A percentile compares a stretch with the other conserved stretches of the same genome.
phyloP scores from a whole-genome alignment of 2,329 filamentous ascomycete species.

The Drechslerella dactyloides region DNA sequence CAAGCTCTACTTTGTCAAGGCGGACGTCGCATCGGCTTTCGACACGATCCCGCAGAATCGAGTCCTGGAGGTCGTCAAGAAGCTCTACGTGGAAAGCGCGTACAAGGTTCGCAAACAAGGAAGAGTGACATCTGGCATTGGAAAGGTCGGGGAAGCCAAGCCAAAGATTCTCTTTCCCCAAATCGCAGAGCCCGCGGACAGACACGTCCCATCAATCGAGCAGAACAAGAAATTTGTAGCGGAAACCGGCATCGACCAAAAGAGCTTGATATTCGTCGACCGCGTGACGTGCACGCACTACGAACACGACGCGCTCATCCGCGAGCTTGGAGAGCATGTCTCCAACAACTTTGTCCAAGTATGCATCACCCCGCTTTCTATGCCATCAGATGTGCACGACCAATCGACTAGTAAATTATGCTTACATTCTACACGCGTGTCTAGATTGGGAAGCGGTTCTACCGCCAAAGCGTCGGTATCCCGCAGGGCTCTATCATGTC shows the following conservation, averaged over 20 bases:
- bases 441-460: slow-evolving; percentile 81
- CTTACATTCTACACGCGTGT: no score
- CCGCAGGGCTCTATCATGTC: slow-evolving; percentile 92
- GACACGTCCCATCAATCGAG: slow-evolving; percentile 55
- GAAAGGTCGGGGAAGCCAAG: slow-evolving; percentile 53
- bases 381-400: no score
- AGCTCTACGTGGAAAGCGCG: slow-evolving; percentile 56
- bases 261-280: slow-evolving; percentile 79
- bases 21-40: slow-evolving; percentile 90
- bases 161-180: slow-evolving; percentile 40
- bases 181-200: slow-evolving; percentile 35
- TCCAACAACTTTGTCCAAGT: slow-evolving; percentile 77
- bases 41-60: slow-evolving; percentile 88
- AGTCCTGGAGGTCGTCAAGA: slow-evolving; percentile 69
- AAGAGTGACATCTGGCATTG: slow-evolving; percentile 63
- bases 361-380: neutral
- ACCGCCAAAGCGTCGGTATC: slow-evolving; percentile 85
- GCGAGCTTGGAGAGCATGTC: slow-evolving; percentile 80
- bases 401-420: no score
- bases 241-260: slow-evolving; percentile 60
- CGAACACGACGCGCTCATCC: slow-evolving; percentile 67
- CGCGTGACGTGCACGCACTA: slow-evolving; percentile 67
- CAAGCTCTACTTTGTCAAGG: slow-evolving; percentile 81
- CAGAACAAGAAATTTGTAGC: slow-evolving; percentile 53
- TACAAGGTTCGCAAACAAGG: slow-evolving; percentile 70